Percentiles rank a stretch among this genome's conserved stretches.
phyloP scores from a whole-genome alignment of 495 filamentous ascomycete species.

The Cenococcum geophilum region DNA sequence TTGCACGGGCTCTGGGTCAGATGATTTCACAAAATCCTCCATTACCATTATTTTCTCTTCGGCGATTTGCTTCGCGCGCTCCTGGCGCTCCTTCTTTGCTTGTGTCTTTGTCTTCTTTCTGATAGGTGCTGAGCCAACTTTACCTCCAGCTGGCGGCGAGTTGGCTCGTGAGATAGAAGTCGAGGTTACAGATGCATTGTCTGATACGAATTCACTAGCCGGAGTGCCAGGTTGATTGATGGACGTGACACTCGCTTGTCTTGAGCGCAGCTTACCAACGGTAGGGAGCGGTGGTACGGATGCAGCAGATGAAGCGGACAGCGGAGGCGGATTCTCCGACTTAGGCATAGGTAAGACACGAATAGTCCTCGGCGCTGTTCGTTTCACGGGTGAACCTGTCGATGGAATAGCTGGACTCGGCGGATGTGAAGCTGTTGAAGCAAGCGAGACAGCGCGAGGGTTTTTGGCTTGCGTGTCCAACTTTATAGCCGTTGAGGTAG shows the following conservation, averaged over 20 bases:
- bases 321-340: constrained; percentile 51
- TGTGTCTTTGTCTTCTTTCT: constrained; percentile 84
- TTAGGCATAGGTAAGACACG: constrained; percentile 69
- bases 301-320: constrained; percentile 35
- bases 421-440: constrained; percentile 40
- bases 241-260: constrained; percentile 55
- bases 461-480: constrained; percentile 18
- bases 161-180: constrained; percentile 76
- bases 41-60: constrained; percentile 59
- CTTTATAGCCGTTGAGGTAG: constrained; percentile 6
- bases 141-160: constrained; percentile 60
- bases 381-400: constrained; percentile 46
- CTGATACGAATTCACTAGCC: constrained; percentile 66
- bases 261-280: constrained; percentile 44
- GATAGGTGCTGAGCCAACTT: constrained; percentile 70
- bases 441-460: constrained; percentile 21
- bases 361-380: constrained; percentile 48
- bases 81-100: constrained; percentile 73
- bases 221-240: constrained; percentile 71
- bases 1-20: constrained; percentile 58
- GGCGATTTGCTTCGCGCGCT: constrained; percentile 56
- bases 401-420: constrained; percentile 44
- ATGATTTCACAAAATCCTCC: constrained; percentile 45
- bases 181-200: constrained; percentile 70
- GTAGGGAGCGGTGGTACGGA: constrained; percentile 32